A percentile compares a stretch with the other conserved stretches of the same genome.
Evolutionary conservation across 345 rosid species (phyloP).

Genomic region (Zanthoxylum bungeanum): DNA sequence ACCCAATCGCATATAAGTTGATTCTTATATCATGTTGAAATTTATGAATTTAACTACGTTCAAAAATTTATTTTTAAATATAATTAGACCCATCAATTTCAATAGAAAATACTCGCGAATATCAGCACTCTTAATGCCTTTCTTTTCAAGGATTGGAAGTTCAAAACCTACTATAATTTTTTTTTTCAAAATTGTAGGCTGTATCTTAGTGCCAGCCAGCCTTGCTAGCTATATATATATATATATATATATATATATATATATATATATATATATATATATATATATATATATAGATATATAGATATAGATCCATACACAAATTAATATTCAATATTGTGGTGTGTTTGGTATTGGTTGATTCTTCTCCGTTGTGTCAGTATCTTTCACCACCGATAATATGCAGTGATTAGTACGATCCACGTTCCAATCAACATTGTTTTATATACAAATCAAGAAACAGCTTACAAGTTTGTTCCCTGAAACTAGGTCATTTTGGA

Average conservation of each 20-base stretch:
- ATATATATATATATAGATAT: neutral
- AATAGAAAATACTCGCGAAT: no score
- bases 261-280: neutral
- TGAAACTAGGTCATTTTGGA: slow-evolving; percentile 26
- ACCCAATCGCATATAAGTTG: no score
- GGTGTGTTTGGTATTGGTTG: neutral
- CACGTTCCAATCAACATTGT: slow-evolving; percentile 15
- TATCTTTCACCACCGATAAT: slow-evolving; percentile 17
- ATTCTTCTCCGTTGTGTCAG: neutral
- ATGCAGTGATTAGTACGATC: slow-evolving; percentile 2
- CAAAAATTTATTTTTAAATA: no score
- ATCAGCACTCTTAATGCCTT: no score
- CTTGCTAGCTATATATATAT: neutral
- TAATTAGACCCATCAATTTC: no score
- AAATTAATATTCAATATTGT: no score
- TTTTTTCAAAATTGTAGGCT: neutral
- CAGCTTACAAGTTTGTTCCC: slow-evolving; percentile 34
- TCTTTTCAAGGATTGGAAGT: neutral
- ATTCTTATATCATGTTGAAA: no score
- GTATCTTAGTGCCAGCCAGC: slow-evolving; percentile 9
- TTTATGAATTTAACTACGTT: no score
- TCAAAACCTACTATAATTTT: slow-evolving; percentile 8
- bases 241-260: neutral
- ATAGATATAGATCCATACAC: neutral
- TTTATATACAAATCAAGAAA: slow-evolving; percentile 12